Percentiles rank a stretch among this genome's conserved stretches.
Evolutionary conservation across 192 early-diverging fungal genomes (phyloP).

Genomic region (Mortierella alpina): DNA sequence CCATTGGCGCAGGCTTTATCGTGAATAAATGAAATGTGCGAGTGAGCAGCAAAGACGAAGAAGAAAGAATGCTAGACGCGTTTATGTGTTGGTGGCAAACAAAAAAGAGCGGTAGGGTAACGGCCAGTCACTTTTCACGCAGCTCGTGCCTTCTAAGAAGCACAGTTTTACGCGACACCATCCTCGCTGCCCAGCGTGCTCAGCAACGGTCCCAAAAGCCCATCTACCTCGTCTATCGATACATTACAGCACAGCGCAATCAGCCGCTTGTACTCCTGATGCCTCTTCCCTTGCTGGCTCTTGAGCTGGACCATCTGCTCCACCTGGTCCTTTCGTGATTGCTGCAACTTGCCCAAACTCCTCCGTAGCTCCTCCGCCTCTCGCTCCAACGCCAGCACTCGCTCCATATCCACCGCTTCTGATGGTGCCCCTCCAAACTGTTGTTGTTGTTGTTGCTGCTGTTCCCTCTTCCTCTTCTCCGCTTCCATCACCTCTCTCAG

Average conservation of each 20-base stretch:
- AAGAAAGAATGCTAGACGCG: not conserved
- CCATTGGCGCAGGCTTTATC: not conserved
- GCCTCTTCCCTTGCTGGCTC: slow-evolving; percentile 54
- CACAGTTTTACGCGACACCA: not conserved
- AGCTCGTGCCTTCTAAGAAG: too few species aligned
- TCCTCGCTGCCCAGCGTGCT: slow-evolving; percentile 72
- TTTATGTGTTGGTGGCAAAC: slow-evolving; percentile 7
- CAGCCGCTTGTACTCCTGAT: slow-evolving; percentile 72
- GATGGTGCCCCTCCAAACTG: not conserved
- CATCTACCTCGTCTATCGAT: slow-evolving; percentile 69
- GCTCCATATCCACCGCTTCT: not conserved
- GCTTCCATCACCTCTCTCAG: slow-evolving; percentile 21
- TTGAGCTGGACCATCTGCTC: slow-evolving; percentile 60
- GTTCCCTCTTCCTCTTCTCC: slow-evolving; percentile 2
- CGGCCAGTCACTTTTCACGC: not conserved
- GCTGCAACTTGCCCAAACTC: slow-evolving; percentile 25
- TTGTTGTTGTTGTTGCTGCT: not conserved
- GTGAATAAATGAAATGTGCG: not conserved
- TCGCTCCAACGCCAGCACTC: slow-evolving; percentile 24
- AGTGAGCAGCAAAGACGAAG: not conserved
- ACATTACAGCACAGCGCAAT: slow-evolving; percentile 77
- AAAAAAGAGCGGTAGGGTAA: too few species aligned
- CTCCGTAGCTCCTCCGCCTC: slow-evolving; percentile 32
- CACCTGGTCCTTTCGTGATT: slow-evolving; percentile 33
- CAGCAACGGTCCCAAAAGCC: slow-evolving; percentile 66